Evolutionary conservation across 2,329 filamentous ascomycete genomes (phyloP).

Genomic region (Diaporthe capsici): DNA sequence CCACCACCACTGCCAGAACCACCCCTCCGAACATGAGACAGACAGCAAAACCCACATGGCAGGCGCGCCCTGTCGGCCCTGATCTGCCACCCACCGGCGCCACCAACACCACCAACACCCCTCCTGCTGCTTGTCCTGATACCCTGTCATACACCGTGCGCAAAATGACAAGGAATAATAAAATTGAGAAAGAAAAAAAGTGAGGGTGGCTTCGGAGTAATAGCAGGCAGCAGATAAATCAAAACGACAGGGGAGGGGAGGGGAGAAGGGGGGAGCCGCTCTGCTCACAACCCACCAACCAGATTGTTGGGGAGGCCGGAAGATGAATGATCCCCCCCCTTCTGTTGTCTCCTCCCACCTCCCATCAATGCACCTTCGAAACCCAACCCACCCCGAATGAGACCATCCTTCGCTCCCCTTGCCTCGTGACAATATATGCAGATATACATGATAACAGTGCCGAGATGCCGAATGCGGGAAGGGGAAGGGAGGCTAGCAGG

Average conservation of each 20-base stretch:
- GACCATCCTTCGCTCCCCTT: slow-evolving; percentile 20
- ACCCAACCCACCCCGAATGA: slow-evolving; percentile 17
- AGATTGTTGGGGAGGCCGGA: slow-evolving; percentile 12
- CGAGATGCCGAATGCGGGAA: neutral
- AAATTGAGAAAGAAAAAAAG: neutral
- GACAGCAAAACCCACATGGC: slow-evolving; percentile 24
- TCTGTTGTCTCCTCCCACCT: neutral
- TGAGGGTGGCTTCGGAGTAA: slow-evolving; percentile 2
- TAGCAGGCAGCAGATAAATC: slow-evolving; percentile 6
- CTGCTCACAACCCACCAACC: slow-evolving; percentile 17
- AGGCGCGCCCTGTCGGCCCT: slow-evolving; percentile 19
- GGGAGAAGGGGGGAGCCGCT: neutral
- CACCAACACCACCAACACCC: neutral
- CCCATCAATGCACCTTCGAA: slow-evolving; percentile 7
- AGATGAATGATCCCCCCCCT: slow-evolving; percentile 9
- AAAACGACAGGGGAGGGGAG: neutral
- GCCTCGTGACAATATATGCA: neutral
- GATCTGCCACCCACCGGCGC: slow-evolving; percentile 4
- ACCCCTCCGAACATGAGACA: slow-evolving; percentile 18
- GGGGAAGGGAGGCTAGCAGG: too few relatives aligned
- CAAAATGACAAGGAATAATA: neutral
- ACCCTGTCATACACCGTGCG: slow-evolving; percentile 19
- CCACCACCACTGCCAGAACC: neutral
- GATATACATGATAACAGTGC: neutral
- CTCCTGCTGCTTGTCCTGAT: neutral